Evolutionary conservation across 2,329 filamentous ascomycete species (phyloP), one percentile per base, ranked within the genome.

Genomic region (Nakataea oryzae): DNA sequence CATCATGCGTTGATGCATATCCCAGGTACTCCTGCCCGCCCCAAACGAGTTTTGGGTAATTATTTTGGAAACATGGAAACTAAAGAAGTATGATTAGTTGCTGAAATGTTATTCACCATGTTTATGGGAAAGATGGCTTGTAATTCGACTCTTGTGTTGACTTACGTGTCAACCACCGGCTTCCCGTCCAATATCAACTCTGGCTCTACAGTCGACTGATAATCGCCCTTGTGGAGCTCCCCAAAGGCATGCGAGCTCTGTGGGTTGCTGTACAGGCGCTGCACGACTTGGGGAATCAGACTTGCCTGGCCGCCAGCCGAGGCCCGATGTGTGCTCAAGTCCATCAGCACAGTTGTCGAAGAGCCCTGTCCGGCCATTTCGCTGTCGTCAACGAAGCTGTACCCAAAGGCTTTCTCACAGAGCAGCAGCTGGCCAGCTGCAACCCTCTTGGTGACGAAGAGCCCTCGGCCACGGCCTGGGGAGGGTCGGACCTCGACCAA

Each of bases 351-450:
- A 1, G 62, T 69, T 13, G 65, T 63, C n/a, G 32, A 26, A 3
- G 27, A 29, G 21, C 12, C 4, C 3, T 67, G 69, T 7, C 62
- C 65, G 9, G 50, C 59, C 9, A 63, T 66, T 11, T 67, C 65
- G 11, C 30, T 30, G 3, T 66, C 69, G 41, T 64, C 71, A 47
- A 63, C 65, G 56, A 71, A 77, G 26, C 64, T 71, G 66, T 82
- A 74, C 0, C 69, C 69, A 65, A 84, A 83, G 0, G 82, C 81
- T 64, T 85, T 86, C 63, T 85, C 82, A 58, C 80, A 84, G 1
- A 85, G 66, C 0, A 86, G 68, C 2, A 84, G 70, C 3, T 84
- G 78, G 0, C 82, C 82, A 0, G 78, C 75, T 50, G 73, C 72
- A 2, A 85, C 78, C 0, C 71, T 66, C 26, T 72, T 69, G 0